Percentiles rank a stretch among this genome's conserved stretches.
phyloP scores from a whole-genome alignment of 2,329 filamentous ascomycete species.

The Pseudodiploospora longispora region DNA sequence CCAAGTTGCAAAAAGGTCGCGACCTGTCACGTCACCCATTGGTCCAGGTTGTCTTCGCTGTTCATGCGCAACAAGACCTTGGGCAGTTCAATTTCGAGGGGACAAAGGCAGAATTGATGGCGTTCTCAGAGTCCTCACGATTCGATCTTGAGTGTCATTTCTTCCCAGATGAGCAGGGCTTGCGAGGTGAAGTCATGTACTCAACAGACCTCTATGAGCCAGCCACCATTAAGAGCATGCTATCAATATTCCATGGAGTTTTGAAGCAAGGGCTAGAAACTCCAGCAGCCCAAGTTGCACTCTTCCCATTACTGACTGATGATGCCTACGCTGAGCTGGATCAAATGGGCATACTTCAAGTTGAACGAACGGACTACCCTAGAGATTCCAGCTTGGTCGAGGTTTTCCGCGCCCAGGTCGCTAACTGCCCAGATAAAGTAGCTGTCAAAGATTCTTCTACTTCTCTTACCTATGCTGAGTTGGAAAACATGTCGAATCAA shows the following conservation, averaged over 20 bases:
- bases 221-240: slow-evolving; percentile 12
- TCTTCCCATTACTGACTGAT: slow-evolving; percentile 4
- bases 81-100: slow-evolving; percentile 13
- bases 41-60: slow-evolving; percentile 12
- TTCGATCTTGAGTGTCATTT: slow-evolving; percentile 20
- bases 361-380: slow-evolving; percentile 11
- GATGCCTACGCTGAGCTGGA: slow-evolving; percentile 5
- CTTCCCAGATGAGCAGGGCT: slow-evolving; percentile 9
- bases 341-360: slow-evolving; percentile 11
- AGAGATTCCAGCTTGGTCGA: slow-evolving; percentile 15
- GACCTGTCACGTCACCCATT: slow-evolving; percentile 13
- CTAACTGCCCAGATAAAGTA: slow-evolving; percentile 2
- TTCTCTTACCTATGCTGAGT: slow-evolving; percentile 12
- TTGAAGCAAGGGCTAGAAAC: slow-evolving; percentile 10
- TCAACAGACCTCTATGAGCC: slow-evolving; percentile 15
- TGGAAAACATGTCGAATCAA: slow-evolving; percentile 12
- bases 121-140: slow-evolving; percentile 5
- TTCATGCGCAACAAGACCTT: slow-evolving; percentile 15
- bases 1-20: slow-evolving; percentile 6
- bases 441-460: slow-evolving; percentile 13
- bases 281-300: slow-evolving; percentile 6
- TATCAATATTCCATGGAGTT: slow-evolving; percentile 11
- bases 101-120: slow-evolving; percentile 6
- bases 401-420: slow-evolving; percentile 16
- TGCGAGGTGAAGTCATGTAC: slow-evolving; percentile 11